phyloP scores from a whole-genome alignment of 2,329 filamentous ascomycete genomes.

The Shiraia sp. region DNA sequence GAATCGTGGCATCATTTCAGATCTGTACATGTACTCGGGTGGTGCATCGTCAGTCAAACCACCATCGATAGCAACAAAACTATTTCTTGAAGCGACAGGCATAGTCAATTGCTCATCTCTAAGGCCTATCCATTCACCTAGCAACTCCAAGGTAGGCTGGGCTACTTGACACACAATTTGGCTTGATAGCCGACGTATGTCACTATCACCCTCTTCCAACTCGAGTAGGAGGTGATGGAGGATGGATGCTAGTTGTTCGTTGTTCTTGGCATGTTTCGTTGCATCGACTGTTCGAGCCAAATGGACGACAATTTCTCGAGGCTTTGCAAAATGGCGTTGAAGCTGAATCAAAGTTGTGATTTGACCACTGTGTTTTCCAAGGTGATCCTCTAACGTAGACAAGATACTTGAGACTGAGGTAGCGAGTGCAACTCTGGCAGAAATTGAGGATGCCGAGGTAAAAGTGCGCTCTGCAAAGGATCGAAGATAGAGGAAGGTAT shows the following conservation, averaged over 20 bases:
- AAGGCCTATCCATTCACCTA: constrained; percentile 77
- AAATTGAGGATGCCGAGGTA: constrained; percentile 36
- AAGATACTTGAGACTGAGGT: constrained; percentile 46
- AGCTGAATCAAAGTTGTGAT: constrained; percentile 47
- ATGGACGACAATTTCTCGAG: constrained; percentile 58
- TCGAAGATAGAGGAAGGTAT: constrained; percentile 38
- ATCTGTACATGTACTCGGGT: constrained; percentile 65
- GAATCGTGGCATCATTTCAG: constrained; percentile 70
- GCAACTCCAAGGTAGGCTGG: constrained; percentile 67
- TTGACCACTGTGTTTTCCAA: constrained; percentile 32
- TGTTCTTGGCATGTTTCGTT: constrained; percentile 49
- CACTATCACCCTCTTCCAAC: constrained; percentile 65
- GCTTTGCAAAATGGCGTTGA: constrained; percentile 47
- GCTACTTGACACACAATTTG: constrained; percentile 68
- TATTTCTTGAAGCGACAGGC: constrained; percentile 30
- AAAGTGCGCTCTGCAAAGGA: constrained; percentile 45
- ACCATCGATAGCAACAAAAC: constrained; percentile 37
- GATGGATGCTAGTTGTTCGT: constrained; percentile 45
- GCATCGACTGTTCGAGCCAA: constrained; percentile 55
- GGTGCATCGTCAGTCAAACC: constrained; percentile 22
- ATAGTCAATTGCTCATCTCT: constrained; percentile 43
- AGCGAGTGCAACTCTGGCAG: constrained; percentile 48
- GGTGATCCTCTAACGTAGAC: constrained; percentile 45
- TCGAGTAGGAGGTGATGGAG: constrained; percentile 46
- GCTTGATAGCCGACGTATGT: constrained; percentile 66